Base-by-base conservation (phyloP, 345 rosid species). In the Draba incana region DNA sequence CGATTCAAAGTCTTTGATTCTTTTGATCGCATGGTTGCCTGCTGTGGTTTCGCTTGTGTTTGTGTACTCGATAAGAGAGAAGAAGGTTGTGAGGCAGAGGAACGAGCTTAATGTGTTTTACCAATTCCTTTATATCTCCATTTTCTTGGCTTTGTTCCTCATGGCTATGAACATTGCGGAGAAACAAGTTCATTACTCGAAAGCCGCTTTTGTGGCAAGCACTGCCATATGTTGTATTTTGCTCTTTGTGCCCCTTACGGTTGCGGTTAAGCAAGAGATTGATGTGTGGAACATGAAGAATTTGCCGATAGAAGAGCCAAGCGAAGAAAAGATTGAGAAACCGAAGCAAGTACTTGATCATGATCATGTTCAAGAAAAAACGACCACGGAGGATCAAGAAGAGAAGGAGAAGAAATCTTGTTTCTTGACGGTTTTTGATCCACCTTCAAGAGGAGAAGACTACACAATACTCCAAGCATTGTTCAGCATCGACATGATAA, bases 391-490 rank as follows among this genome's bases (percentile, higher is more conserved):
- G 11, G 55, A 42, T 39, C 11, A 7, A 9, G 73, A 39, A 46
- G 55, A 67, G 25, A 70, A 78, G 47, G 64, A 73, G 35, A 5
- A 31, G 10, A 55, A 73, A 42, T 82, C 87, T 63, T 86, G 92
- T 77, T 85, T 87, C 49, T 44, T 75, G 46, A 76, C 80, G 42
- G 77, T 84, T 27, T 84, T 67, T 63, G 62, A 78, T 30, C 85
- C 80, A 25, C 98, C 96, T 0, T 58, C 81, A 5, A 82, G 96
- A 77, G 98, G 98, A 8, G 94, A 89, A 57, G 94, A 92, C 77
- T 92, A 89, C 89, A 92, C 90, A 10, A 89, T 89, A 51, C 63
- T 92, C 20, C 98, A 92, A 75, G 96, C 96, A 28, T 78, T 92
- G 44, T 52, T 83, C 0, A 92, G 96, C 81, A 30, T 77, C 0